Conservation (phyloP, 176 grass and related monocot genomes). For the Aegilops speltoides region DNA sequence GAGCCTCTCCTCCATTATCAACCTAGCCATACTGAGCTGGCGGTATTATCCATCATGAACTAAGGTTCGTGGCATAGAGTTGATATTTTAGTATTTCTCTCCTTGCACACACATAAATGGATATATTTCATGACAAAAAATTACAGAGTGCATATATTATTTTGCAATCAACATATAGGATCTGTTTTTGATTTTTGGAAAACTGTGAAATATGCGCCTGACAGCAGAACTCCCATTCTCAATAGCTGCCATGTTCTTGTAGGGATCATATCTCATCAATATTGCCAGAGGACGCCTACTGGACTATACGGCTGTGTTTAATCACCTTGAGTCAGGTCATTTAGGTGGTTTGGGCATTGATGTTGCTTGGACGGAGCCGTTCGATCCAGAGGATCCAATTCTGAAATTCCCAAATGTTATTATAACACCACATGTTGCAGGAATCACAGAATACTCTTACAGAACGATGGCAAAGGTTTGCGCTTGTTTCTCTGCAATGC, state of each 20-base stretch:
- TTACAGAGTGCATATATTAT: not conserved
- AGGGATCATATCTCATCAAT: conserved; percentile 88
- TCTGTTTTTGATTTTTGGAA: not conserved
- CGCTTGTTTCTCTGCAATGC: conserved; percentile 6
- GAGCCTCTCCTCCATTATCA: not conserved
- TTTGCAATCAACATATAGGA: not conserved
- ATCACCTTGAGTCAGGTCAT: conserved; percentile 73
- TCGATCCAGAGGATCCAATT: conserved; percentile 89
- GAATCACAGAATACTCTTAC: conserved; percentile 74
- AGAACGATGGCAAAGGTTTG: conserved; percentile 92
- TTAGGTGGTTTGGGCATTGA: conserved; percentile 91
- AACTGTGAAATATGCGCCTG: not conserved
- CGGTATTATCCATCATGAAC: not conserved
- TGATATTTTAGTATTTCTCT: not conserved
- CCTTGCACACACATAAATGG: not conserved
- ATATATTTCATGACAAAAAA: not conserved
- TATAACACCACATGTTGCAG: conserved; percentile 86
- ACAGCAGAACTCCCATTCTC: not conserved
- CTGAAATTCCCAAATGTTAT: conserved; percentile 89
- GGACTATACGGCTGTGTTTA: conserved; percentile 70
- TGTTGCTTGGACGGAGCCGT: conserved; percentile 94
- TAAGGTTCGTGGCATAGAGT: not conserved
- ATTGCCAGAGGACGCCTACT: conserved; percentile 80
- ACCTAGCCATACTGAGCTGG: not conserved
- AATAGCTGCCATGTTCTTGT: conserved; percentile 19